Percentiles rank a stretch among this genome's conserved stretches.
phyloP scores from a whole-genome alignment of 2,329 filamentous ascomycete species.

The Paecilomyces variotii region DNA sequence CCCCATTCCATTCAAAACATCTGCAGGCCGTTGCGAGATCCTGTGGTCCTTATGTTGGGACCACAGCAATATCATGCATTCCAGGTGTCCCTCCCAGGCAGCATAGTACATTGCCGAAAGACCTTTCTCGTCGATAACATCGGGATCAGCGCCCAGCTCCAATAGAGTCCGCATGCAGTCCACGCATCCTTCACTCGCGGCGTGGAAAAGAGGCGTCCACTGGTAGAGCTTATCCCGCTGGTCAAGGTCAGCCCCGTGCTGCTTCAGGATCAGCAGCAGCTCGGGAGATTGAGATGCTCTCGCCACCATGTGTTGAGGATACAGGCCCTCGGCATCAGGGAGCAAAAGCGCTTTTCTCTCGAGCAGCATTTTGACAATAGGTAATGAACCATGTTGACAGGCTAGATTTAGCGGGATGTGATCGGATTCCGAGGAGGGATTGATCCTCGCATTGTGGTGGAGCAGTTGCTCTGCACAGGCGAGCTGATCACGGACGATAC shows the following conservation, averaged over 20 bases:
- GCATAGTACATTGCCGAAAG: slow-evolving; percentile 97
- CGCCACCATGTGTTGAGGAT: slow-evolving; percentile 93
- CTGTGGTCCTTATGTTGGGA: slow-evolving; percentile 21
- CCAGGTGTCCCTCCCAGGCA: slow-evolving; percentile 91
- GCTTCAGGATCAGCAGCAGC: slow-evolving; percentile 69
- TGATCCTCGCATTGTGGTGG: slow-evolving; percentile 69
- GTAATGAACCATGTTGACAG: slow-evolving; percentile 82
- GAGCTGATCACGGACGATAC: slow-evolving; percentile 80
- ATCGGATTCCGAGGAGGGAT: slow-evolving; percentile 77
- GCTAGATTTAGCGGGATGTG: slow-evolving; percentile 92
- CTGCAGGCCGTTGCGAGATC: slow-evolving; percentile 21
- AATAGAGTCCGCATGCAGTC: slow-evolving; percentile 76
- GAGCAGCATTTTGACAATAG: slow-evolving; percentile 77
- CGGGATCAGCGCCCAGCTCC: slow-evolving; percentile 67
- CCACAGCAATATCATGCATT: slow-evolving; percentile 81
- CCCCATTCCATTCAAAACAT: slow-evolving; percentile 26
- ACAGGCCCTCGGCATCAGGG: slow-evolving; percentile 92
- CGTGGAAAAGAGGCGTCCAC: slow-evolving; percentile 95
- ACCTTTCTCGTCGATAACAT: slow-evolving; percentile 82
- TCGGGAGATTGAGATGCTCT: slow-evolving; percentile 75
- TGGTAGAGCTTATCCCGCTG: slow-evolving; percentile 93
- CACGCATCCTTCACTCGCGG: slow-evolving; percentile 91
- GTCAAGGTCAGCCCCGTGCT: slow-evolving; percentile 82
- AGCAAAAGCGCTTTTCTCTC: slow-evolving; percentile 72
- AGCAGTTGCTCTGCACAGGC: slow-evolving; percentile 74